A percentile compares a stretch with the other conserved stretches of the same genome.
Conservation (phyloP, 495 filamentous ascomycete species). For the Xylaria intraflava region DNA sequence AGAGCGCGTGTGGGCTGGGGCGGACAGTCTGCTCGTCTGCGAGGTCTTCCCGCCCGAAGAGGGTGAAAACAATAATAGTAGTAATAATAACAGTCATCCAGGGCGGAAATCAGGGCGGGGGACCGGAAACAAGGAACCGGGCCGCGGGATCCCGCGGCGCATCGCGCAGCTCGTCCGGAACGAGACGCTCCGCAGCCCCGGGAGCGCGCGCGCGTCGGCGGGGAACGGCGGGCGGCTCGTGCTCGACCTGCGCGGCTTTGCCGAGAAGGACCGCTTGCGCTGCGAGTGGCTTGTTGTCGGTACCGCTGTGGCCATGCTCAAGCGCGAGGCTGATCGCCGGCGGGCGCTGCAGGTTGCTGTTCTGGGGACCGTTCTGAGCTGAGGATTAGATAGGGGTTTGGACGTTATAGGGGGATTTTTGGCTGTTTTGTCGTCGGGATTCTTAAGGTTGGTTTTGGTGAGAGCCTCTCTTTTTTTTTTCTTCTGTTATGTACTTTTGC, state of each 20-base stretch:
- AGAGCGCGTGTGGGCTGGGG: conserved; percentile 23
- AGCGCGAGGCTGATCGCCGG: conserved; percentile 52
- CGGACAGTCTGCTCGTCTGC: conserved; percentile 30
- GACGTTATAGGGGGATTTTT: too few relatives aligned
- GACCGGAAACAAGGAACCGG: neutral
- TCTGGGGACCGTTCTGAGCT: conserved; percentile 26
- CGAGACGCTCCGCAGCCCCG: conserved; percentile 32
- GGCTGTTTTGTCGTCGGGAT: too few relatives aligned
- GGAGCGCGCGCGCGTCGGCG: conserved; percentile 24
- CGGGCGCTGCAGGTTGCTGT: conserved; percentile 39
- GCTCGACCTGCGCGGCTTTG: conserved; percentile 28
- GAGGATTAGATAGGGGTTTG: too few relatives aligned
- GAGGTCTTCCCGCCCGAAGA: conserved; percentile 19
- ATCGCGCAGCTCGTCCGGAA: conserved; percentile 44
- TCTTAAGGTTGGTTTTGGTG: too few relatives aligned
- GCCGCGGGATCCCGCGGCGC: conserved; percentile 20
- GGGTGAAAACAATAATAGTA: too few relatives aligned
- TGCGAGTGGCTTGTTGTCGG: conserved; percentile 42
- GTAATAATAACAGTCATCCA: neutral
- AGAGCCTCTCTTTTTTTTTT: too few relatives aligned
- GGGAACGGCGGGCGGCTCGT: conserved; percentile 49
- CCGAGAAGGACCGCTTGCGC: conserved; percentile 25
- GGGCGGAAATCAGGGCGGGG: neutral
- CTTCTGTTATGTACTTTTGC: too few relatives aligned
- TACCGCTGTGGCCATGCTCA: conserved; percentile 50